Conservation (phyloP, 441 rosid species). For the Gossypium armourianum region DNA sequence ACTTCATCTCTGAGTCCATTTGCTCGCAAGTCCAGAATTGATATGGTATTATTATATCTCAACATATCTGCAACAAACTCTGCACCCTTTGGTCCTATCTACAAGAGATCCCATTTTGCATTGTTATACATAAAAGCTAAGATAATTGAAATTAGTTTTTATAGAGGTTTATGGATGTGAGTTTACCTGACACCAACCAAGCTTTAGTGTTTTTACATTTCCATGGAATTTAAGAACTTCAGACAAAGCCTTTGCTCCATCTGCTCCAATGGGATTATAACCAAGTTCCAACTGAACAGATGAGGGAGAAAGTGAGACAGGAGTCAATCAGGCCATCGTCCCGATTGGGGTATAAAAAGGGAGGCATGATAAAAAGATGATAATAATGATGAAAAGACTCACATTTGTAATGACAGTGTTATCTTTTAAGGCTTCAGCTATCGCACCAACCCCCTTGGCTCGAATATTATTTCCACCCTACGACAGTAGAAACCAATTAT, state of each 20-base stretch:
- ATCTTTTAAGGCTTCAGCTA: constrained; percentile 70
- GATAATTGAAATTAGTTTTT: not conserved
- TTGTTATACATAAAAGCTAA: not conserved
- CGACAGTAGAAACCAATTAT: constrained; percentile 8
- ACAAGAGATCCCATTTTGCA: constrained; percentile 22
- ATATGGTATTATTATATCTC: constrained; percentile 72
- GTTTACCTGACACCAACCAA: constrained; percentile 94
- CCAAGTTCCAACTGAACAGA: constrained; percentile 63
- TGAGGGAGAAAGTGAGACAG: not conserved
- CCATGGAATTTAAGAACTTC: constrained; percentile 92
- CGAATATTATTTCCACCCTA: constrained; percentile 94
- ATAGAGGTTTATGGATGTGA: not conserved
- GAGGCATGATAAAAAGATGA: not conserved
- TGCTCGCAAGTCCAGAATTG: constrained; percentile 76
- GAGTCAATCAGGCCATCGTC: constrained; percentile 8
- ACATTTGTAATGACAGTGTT: constrained; percentile 59
- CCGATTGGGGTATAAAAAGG: constrained; percentile 12
- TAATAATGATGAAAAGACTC: constrained; percentile 21
- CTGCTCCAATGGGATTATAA: constrained; percentile 84
- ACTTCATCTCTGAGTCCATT: constrained; percentile 89
- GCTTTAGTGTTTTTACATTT: constrained; percentile 67
- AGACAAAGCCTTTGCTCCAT: constrained; percentile 68
- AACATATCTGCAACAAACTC: constrained; percentile 71
- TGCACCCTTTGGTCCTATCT: constrained; percentile 85
- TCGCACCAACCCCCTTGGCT: constrained; percentile 55